phyloP scores from a whole-genome alignment of 202 grass and related monocot species.

The Setaria viridis region DNA sequence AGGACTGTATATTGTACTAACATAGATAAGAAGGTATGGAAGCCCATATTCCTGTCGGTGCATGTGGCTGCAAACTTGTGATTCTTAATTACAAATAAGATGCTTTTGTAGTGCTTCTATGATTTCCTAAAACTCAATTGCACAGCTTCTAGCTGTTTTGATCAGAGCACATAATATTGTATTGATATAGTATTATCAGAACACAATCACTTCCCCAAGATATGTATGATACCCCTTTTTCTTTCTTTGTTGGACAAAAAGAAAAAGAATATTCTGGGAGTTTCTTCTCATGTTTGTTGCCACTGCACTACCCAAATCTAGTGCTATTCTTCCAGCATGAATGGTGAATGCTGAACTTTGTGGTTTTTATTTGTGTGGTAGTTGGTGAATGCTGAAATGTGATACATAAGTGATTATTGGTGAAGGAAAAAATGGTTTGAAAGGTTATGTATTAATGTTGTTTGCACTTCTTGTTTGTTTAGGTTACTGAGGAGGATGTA shows the following conservation, averaged over 20 bases:
- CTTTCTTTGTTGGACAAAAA: neutral
- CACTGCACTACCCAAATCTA: neutral
- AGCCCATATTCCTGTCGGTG: neutral
- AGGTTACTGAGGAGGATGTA: slow-evolving; percentile 84
- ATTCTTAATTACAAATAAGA: slow-evolving; percentile 19
- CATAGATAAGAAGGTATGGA: slow-evolving; percentile 92
- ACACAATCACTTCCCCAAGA: neutral
- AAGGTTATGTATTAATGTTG: neutral
- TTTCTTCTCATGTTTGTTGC: neutral
- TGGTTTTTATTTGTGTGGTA: neutral
- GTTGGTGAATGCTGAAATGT: neutral
- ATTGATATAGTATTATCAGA: neutral
- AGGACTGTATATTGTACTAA: slow-evolving; percentile 99
- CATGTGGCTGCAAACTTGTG: neutral
- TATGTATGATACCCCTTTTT: neutral
- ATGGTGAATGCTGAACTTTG: slow-evolving; percentile 8
- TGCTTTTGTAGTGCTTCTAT: neutral
- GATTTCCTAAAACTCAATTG: neutral
- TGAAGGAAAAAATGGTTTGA: slow-evolving; percentile 7
- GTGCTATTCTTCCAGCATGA: neutral
- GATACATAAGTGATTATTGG: slow-evolving; percentile 1
- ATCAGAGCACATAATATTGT: neutral
- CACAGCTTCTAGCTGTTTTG: neutral
- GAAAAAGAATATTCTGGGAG: neutral
- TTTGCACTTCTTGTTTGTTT: slow-evolving; percentile 33